Evolutionary conservation across 495 filamentous ascomycete genomes (phyloP), one percentile per base, ranked within the genome.

Genomic region (Lineolata rhizophorae): DNA sequence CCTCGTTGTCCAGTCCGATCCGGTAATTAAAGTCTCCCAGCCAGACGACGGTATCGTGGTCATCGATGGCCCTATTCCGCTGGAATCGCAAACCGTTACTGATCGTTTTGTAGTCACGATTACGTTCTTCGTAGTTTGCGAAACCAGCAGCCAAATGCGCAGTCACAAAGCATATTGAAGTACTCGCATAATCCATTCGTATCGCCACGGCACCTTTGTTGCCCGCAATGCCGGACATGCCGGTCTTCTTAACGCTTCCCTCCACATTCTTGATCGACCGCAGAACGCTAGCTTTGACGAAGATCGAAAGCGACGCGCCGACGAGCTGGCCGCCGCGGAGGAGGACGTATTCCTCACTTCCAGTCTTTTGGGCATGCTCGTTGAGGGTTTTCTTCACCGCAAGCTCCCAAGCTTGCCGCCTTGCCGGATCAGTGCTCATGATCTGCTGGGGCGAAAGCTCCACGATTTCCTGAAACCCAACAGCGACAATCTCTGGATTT

Each of bases 201-300:
- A 99, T 93, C 5, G 90, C 90, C 20, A 94, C 91, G 3, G 90
- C 87, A 8, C 87, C 87, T 55, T 99, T 99, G 49, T 99, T 97
- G 9, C 87, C 87, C 12, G 85, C 90, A 57, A 95, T 87, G 2
- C 87, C 87, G 20, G 83, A 93, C 59, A 99, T 71, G 9, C 87
- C 87, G 1, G 87, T 99, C 68, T 95, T 99, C 54, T 93, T 95
- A 21, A 93, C 67, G 39, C 72, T 76, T 8, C 87, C 90, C 49
- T 97, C 87, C 2, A 99, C 87, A 44, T 94, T 92, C 48, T 92
- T 94, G 42, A 99, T 81, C 26, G 75, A 62, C 14, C 60, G 60
- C 30, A 99, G 62, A 2, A 63, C 62, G 41, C 71, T 76, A 2
- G 73, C 62, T 47, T 74, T 83, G 4, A 93, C 80, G 44, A 79